Evolutionary conservation across 1,139 yeast genomes (phyloP).

Genomic region (Komagataea norvegica): DNA sequence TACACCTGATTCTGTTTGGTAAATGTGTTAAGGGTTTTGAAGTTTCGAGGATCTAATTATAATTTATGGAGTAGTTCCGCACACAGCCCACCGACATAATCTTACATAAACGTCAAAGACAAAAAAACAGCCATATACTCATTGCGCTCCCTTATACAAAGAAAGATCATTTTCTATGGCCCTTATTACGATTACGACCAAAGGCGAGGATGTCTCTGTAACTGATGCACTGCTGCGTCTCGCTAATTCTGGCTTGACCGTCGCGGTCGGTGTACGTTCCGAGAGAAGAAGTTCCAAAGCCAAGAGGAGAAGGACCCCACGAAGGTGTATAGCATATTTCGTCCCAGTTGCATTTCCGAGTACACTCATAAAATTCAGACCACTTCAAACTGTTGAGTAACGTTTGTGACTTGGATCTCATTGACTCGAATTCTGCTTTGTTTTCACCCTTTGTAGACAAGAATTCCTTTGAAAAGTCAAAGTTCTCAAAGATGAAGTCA

Average conservation of each 20-base stretch:
- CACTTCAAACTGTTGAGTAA: slow-evolving; percentile 35
- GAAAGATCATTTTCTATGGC: too few relatives aligned
- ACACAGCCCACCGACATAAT: slow-evolving; percentile 6
- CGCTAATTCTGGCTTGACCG: slow-evolving; percentile 12
- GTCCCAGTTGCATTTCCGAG: slow-evolving; percentile 36
- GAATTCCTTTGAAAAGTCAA: slow-evolving; percentile 28
- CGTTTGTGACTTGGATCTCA: slow-evolving; percentile 14
- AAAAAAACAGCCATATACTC: too few relatives aligned
- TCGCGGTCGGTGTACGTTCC: slow-evolving; percentile 14
- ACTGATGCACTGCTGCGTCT: slow-evolving; percentile 15
- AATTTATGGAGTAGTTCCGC: too few relatives aligned
- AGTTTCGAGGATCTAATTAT: too few relatives aligned
- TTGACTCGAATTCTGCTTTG: slow-evolving; percentile 9
- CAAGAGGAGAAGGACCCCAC: slow-evolving; percentile 55
- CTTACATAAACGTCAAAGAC: too few relatives aligned
- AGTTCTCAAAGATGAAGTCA: slow-evolving; percentile 33
- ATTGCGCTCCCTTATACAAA: too few relatives aligned
- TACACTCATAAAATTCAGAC: slow-evolving; percentile 41
- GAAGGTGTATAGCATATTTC: slow-evolving; percentile 51
- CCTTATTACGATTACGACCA: not conserved
- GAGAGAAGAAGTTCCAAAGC: slow-evolving; percentile 22
- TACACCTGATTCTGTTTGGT: too few relatives aligned
- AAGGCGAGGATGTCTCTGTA: slow-evolving; percentile 8
- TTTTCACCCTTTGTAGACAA: slow-evolving; percentile 1
- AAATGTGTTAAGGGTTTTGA: too few relatives aligned